phyloP scores from a whole-genome alignment of 176 grass and related monocot genomes.

The Cymbopogon citratus region DNA sequence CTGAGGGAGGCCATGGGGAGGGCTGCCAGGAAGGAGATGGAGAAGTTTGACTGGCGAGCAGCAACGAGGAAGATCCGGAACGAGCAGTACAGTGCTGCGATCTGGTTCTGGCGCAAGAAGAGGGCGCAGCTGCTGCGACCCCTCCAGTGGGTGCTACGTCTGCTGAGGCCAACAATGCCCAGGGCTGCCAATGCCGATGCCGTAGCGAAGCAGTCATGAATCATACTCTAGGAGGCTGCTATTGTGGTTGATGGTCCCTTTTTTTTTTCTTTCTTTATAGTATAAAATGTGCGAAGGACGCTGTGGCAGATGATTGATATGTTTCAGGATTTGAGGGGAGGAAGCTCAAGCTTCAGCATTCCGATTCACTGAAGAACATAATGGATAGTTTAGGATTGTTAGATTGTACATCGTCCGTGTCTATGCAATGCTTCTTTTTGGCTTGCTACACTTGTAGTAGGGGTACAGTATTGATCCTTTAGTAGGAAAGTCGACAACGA shows the following conservation, averaged over 20 bases:
- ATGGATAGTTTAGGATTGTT: neutral
- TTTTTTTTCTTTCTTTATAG: neutral
- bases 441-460: neutral
- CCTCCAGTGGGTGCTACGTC: constrained; percentile 37
- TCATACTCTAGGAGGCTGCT: neutral
- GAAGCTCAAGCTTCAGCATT: neutral
- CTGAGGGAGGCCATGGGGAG: constrained; percentile 43
- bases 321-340: neutral
- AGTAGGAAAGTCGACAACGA: neutral
- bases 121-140: constrained; percentile 49
- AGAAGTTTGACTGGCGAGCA: constrained; percentile 59
- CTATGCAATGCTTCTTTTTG: neutral
- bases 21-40: constrained; percentile 66
- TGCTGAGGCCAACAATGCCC: neutral
- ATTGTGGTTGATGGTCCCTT: neutral
- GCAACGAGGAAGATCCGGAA: constrained; percentile 60
- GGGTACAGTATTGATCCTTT: neutral
- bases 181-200: neutral
- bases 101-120: constrained; percentile 67
- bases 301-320: neutral
- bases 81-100: constrained; percentile 58
- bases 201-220: neutral
- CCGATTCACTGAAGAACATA: neutral
- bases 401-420: neutral
- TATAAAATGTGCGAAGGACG: neutral